Conservation (phyloP, 495 filamentous ascomycete genomes). For the Aspergillus diversus region DNA sequence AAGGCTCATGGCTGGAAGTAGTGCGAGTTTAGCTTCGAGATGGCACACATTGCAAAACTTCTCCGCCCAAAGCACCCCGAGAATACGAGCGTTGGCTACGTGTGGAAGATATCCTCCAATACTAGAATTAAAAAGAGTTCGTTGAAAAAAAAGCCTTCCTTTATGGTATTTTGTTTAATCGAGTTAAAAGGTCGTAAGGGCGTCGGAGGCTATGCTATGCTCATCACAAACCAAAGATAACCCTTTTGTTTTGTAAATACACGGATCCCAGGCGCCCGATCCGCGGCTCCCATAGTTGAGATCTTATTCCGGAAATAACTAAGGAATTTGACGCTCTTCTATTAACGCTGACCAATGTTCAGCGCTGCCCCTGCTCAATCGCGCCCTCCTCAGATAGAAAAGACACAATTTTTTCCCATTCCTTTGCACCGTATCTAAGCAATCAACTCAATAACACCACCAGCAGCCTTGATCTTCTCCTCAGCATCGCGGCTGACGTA, state of each 20-base stretch:
- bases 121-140: no score
- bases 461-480: constrained; percentile 93
- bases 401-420: constrained; percentile 30
- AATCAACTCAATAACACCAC: constrained; percentile 89
- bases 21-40: no score
- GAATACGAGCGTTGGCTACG: neutral
- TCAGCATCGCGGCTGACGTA: constrained; percentile 89
- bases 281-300: constrained; percentile 35
- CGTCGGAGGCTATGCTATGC: constrained; percentile 48
- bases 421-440: constrained; percentile 60
- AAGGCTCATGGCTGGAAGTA: no score
- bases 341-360: constrained; percentile 38
- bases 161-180: constrained; percentile 49
- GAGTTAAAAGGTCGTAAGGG: constrained; percentile 47
- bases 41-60: no score
- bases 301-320: constrained; percentile 33
- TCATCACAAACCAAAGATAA: constrained; percentile 47
- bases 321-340: constrained; percentile 25
- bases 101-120: neutral
- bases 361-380: constrained; percentile 40
- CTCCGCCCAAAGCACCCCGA: no score
- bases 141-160: constrained; percentile 13
- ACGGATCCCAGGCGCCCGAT: constrained; percentile 26
- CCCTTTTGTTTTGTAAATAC: constrained; percentile 46
- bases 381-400: constrained; percentile 33